Evolutionary conservation across 2,329 filamentous ascomycete species (phyloP), one percentile per base, ranked within the genome.

Genomic region (Exophiala bonariae): DNA sequence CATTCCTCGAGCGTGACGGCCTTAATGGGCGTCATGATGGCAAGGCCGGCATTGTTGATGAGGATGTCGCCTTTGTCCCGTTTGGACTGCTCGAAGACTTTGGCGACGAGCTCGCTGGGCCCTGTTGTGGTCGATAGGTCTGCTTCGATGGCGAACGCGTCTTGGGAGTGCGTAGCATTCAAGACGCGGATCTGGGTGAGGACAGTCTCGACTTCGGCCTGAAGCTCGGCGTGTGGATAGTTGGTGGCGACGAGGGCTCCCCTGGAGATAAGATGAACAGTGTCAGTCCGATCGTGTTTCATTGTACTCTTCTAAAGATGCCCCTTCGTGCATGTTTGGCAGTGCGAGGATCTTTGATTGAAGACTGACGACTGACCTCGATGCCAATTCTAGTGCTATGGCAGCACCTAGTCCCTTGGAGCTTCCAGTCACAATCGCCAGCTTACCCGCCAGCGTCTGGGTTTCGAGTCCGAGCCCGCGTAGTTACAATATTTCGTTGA

Each of bases 161-260:
- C 11, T 8, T 7, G 6, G 14, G 37, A 18, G 5, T 18, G n/a
- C 9, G 18, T 11, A 13, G 5, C 37, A 14, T 41, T 26, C 5
- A 22, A 26, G 5, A 8, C 10, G 66, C 73, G 19, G 64, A 63
- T 26, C 2, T 55, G 59, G 16, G 58, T 57, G 14, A 76, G 67
- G 32, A 76, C 73, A 2, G 66, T 66, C 23, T 41, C 37, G 9
- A 22, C 37, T 9, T 41, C 37, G 49, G 0, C 46, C 50, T 2
- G 66, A 58, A 13, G 64, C 64, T 44, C 69, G 61, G 2, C 41
- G 46, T 63, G 68, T 1, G 73, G 70, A 58, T 78, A 79, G 63
- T 76, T 78, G 60, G 78, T 61, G 7, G 75, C 71, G 6, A 77
- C 64, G 32, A 65, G 66, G 26, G 75, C 74, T 35, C 76, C 75